Evolutionary conservation across 805 yeast genomes (phyloP).

Genomic region (Candida ipomoeae): DNA sequence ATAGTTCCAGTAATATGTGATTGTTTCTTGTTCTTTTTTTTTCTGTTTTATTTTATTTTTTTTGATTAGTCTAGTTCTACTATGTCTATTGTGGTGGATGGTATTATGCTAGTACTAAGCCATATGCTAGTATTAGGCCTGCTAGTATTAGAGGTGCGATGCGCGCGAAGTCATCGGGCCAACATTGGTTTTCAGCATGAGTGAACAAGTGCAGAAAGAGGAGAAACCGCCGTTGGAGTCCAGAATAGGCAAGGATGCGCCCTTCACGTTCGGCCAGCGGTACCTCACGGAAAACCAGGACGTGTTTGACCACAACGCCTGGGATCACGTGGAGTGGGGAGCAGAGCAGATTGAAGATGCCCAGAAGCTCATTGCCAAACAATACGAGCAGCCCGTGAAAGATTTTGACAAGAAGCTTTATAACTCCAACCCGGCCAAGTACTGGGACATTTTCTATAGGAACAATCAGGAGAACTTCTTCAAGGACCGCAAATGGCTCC

Average conservation of each 20-base stretch:
- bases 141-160: background rate
- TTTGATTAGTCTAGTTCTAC: too few species aligned
- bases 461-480: conserved; percentile 91
- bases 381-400: conserved; percentile 77
- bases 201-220: conserved; percentile 13
- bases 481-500: conserved; percentile 94
- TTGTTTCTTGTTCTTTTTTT: too few species aligned
- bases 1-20: too few species aligned
- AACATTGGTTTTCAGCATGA: background rate
- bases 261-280: conserved; percentile 90
- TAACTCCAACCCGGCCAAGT: conserved; percentile 84
- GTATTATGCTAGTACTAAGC: too few species aligned
- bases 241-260: conserved; percentile 77
- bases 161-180: conserved; percentile 1
- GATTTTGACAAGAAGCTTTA: conserved; percentile 78
- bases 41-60: too few species aligned
- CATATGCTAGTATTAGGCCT: too few species aligned
- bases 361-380: conserved; percentile 65
- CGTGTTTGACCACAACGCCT: conserved; percentile 90
- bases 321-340: conserved; percentile 98
- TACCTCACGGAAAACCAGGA: conserved; percentile 65
- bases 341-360: conserved; percentile 80
- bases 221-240: conserved; percentile 45
- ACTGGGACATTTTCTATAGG: conserved; percentile 92
- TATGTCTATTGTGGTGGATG: too few species aligned